Evolutionary conservation across 2,329 filamentous ascomycete genomes (phyloP), one percentile per base, ranked within the genome.

Genomic region (Thelonectria olida): DNA sequence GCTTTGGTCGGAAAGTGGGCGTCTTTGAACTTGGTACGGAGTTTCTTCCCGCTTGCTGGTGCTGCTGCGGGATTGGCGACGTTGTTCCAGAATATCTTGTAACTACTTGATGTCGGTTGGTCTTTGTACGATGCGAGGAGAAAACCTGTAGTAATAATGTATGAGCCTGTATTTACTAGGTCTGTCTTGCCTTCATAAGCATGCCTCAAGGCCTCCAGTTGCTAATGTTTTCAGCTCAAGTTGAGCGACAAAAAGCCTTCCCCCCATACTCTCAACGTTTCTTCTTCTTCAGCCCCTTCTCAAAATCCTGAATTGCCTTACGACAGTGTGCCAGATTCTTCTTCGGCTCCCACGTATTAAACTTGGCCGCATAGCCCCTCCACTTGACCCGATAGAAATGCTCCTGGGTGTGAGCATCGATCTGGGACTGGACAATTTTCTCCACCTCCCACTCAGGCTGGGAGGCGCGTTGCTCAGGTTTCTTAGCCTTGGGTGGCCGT

Each of bases 261-360:
- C 28, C 10, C 5, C 7, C 13, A 42, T 12, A 36, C 15, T 12
- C 45, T 61, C 19, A 63, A 15, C 25, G 28, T 17, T 31, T 31
- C 56, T 58, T 50, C 56, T 58, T 50, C 22, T 54, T 60, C 9
- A 50, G n/a, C 15, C 47, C 31, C 17, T 62, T 67, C 61, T 83
- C 77, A 58, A 78, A 84, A 2, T 67, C 72, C 9, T 68, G 66
- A 28, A 85, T 65, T 1, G 79, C 63, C 2, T 67, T 64, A 9
- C 62, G 57, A 55, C 82, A 83, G 3, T 80, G 76, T 0, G 50
- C 54, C 17, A 87, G 67, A 57, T 85, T 81, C 17, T 58, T 68
- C 67, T 76, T 79, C 2, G 82, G 82, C 74, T 86, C 85, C 85
- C 85, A 88, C 0, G 84, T 86, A 59, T 81, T 85, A 1, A 82